These are phyloP conservation scores for Polygonum maritimum DNA, from an alignment of 148 eudicot genomes.

Conservation along the genomic window DNA sequence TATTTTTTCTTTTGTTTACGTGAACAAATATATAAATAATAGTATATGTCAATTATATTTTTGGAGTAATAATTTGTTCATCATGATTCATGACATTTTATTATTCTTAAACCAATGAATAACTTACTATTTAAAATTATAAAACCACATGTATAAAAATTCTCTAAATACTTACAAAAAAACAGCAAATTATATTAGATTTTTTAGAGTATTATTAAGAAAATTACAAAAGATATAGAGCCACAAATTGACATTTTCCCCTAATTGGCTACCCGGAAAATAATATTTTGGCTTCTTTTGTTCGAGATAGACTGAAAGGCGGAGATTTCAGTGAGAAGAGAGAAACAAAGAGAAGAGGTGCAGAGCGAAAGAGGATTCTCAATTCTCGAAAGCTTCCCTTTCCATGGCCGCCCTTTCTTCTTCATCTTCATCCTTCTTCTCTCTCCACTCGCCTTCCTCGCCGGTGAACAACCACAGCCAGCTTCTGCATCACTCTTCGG, in stretches of 20 bases:
- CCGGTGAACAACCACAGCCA: constrained; percentile 1
- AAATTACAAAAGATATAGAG: neutral
- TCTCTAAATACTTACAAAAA: too few species aligned
- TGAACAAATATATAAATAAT: too few species aligned
- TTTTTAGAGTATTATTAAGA: neutral
- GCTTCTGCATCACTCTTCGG: neutral
- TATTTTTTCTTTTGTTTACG: too few species aligned
- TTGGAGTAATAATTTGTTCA: too few species aligned
- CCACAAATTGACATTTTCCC: neutral
- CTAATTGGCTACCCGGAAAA: neutral
- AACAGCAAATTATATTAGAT: neutral
- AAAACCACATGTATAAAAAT: neutral
- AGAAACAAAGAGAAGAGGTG: neutral
- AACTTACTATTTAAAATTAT: too few species aligned
- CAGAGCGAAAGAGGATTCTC: neutral
- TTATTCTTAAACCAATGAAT: too few species aligned
- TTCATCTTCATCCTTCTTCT: constrained; percentile 21
- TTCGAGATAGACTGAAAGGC: neutral
- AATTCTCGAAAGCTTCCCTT: neutral
- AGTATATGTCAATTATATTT: too few species aligned
- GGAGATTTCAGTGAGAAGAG: neutral
- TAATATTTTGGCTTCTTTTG: neutral
- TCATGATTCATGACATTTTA: too few species aligned
- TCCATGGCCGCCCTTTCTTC: constrained; percentile 11
- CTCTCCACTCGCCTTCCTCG: constrained; percentile 19